phyloP scores from a whole-genome alignment of 2,329 filamentous ascomycete genomes.

The Fusarium falciforme region DNA sequence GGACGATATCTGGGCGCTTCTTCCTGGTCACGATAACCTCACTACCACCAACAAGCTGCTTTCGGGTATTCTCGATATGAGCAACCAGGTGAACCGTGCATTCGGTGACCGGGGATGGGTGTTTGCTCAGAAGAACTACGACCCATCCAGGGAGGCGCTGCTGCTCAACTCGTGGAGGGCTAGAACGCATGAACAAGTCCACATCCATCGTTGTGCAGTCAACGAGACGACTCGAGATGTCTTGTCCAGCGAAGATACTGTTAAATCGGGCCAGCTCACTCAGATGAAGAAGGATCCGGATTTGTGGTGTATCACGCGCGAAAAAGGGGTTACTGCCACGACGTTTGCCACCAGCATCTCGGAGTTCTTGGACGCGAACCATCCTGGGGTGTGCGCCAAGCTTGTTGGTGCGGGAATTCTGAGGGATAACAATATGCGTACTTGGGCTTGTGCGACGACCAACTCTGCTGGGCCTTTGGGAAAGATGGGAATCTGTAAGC shows the following conservation, averaged over 20 bases:
- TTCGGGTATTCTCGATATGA: slow-evolving; percentile 19
- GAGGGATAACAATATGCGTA: slow-evolving; percentile 7
- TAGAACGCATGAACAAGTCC: slow-evolving; percentile 23
- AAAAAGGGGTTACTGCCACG: not conserved
- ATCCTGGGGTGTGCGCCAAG: not conserved
- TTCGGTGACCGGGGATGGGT: slow-evolving; percentile 16
- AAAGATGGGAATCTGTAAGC: slow-evolving; percentile 3
- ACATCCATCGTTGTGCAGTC: slow-evolving; percentile 26
- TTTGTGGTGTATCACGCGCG: slow-evolving; percentile 6
- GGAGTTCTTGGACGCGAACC: slow-evolving; percentile 1
- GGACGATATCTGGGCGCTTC: slow-evolving; percentile 6
- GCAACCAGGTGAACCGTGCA: not conserved
- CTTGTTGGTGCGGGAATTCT: slow-evolving; percentile 30
- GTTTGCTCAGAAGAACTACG: slow-evolving; percentile 18
- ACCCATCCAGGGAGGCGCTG: not conserved
- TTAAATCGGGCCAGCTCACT: not conserved
- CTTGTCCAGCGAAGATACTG: not conserved
- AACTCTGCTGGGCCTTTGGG: slow-evolving; percentile 8
- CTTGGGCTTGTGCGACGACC: slow-evolving; percentile 31
- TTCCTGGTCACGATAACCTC: slow-evolving; percentile 7
- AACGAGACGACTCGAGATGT: slow-evolving; percentile 1
- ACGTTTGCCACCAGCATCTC: not conserved
- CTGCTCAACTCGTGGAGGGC: slow-evolving; percentile 22
- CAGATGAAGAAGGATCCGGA: not conserved
- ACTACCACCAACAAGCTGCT: slow-evolving; percentile 11